Percentiles rank a stretch among this genome's conserved stretches.
Evolutionary conservation across 2,329 filamentous ascomycete species (phyloP).

Genomic region (Cercospora sojina): DNA sequence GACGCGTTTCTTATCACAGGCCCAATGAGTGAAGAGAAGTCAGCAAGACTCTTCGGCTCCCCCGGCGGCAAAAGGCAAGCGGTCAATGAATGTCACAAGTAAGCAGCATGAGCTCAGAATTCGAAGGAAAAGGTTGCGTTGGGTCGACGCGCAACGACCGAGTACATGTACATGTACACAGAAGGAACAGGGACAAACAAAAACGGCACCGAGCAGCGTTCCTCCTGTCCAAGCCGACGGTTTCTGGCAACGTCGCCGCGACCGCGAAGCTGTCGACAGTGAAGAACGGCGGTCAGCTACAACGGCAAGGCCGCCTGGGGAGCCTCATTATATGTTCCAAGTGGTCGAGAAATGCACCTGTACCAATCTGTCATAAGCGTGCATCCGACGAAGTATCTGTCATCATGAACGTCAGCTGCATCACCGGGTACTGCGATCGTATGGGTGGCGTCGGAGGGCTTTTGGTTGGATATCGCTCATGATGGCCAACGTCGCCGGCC

Average conservation of each 20-base stretch:
- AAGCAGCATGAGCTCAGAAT: neutral
- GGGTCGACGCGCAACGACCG: neutral
- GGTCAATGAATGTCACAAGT: neutral
- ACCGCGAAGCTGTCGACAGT: neutral
- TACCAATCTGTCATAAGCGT: neutral
- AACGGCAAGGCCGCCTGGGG: neutral
- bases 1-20: neutral
- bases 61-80: neutral
- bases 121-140: neutral
- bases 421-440: neutral
- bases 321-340: neutral
- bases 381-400: neutral
- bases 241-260: neutral
- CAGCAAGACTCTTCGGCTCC: neutral
- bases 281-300: neutral
- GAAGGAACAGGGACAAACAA: neutral
- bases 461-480: neutral
- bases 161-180: neutral
- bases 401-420: neutral
- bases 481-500: neutral
- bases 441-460: neutral
- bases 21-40: neutral
- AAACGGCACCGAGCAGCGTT: neutral
- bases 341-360: neutral
- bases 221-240: neutral